Evolutionary conservation across 2,329 filamentous ascomycete species (phyloP).

Genomic region (Fusarium nisikadoi): DNA sequence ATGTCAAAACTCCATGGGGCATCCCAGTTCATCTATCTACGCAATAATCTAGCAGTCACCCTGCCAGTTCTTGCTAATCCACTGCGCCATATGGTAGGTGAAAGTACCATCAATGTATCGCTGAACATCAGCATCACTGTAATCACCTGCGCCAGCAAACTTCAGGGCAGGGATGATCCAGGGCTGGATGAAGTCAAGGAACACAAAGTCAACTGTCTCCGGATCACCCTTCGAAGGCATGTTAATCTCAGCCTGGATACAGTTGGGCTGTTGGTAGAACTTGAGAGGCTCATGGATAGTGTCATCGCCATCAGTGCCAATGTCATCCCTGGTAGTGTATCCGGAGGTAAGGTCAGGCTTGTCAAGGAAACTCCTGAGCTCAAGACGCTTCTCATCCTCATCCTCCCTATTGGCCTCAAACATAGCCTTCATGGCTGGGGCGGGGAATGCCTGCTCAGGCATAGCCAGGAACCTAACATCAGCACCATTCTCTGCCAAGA

Average conservation of each 20-base stretch:
- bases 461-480: constrained; percentile 60
- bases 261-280: constrained; percentile 85
- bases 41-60: constrained; percentile 53
- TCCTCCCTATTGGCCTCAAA: constrained; percentile 27
- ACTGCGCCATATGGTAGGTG: constrained; percentile 65
- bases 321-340: constrained; percentile 90
- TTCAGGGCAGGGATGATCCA: constrained; percentile 82
- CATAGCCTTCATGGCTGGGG: constrained; percentile 22
- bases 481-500: constrained; percentile 53
- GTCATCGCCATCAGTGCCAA: constrained; percentile 87
- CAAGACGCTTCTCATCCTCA: constrained; percentile 44
- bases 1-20: constrained; percentile 21
- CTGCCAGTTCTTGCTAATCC: constrained; percentile 70
- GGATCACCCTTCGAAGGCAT: constrained; percentile 70
- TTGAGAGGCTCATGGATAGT: constrained; percentile 80
- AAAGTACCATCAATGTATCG: constrained; percentile 65
- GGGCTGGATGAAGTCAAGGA: constrained; percentile 88
- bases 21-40: constrained; percentile 1
- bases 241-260: constrained; percentile 74
- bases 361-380: constrained; percentile 46
- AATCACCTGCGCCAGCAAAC: constrained; percentile 62
- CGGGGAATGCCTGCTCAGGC: constrained; percentile 57
- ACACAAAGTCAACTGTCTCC: constrained; percentile 85
- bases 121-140: constrained; percentile 58
- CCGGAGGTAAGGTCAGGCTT: constrained; percentile 67